Base-by-base conservation (phyloP, 2,329 filamentous ascomycete genomes). In the Ophiostoma australiae region DNA sequence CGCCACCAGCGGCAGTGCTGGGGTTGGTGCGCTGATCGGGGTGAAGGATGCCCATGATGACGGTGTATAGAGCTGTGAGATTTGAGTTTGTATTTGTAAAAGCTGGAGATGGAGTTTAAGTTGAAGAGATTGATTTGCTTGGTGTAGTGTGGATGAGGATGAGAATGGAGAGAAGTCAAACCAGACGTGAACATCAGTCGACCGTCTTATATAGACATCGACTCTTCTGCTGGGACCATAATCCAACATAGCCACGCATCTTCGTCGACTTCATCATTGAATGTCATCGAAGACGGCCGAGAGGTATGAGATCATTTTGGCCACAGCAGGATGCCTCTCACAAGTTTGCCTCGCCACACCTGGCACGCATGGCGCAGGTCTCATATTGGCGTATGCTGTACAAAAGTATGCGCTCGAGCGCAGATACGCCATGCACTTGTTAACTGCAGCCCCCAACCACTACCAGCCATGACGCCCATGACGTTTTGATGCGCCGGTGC, bases 31-130 rank as follows among this genome's bases (percentile, higher is more conserved):
- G 63, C 61, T 70, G 44, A 41, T 70, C 70, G 65, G 70, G 70
- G 70, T 72, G 70, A n/a, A 70, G 52, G 63, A 70, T 23, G 44
- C 70, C 70, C 70, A 72, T 72, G 66, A 68, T 72, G 71, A 33
- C 31, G 52, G 52, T 33, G 65, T 44, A n/a, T 20, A 10, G 33
- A 67, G 41, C 15, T 15, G 23, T 41, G 8, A 37, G 52, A 52
- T 63, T 37, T 31, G 67, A 20, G 15, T 20, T 44, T 48, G 10
- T 52, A 27, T 8, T 23, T 23, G 48, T 55, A 23, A 55, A 44
- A 35, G 1, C 4, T 35, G 39, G 48, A 55, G 20, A 10, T 67
- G 4, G n/a, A 39, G 27, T 6, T 61, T 3, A 3, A 31, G 33
- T 44, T 44, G 15, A 44, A 17, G 41, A n/a, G n/a, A n/a, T n/a